phyloP scores from a whole-genome alignment of 148 eudicot genomes.

The Cornus controversa region DNA sequence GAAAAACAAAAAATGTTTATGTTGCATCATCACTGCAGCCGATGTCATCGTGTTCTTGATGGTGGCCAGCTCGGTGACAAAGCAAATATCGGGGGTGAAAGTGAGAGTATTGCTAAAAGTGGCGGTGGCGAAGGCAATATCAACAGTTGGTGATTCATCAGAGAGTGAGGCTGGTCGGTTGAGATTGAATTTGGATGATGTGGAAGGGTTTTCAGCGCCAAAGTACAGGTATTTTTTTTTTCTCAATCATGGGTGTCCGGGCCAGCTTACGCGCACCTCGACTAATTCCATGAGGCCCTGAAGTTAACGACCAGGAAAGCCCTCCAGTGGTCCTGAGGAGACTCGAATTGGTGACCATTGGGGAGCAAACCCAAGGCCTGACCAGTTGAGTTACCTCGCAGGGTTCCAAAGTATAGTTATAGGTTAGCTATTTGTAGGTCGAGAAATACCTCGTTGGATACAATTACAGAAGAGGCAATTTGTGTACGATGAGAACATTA shows the following conservation, averaged over 20 bases:
- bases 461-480: constrained; percentile 38
- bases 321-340: no score
- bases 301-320: no score
- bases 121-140: not conserved
- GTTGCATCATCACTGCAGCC: constrained; percentile 29
- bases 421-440: constrained; percentile 35
- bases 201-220: constrained; percentile 12
- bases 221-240: no score
- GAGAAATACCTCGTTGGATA: constrained; percentile 36
- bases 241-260: no score
- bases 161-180: not conserved
- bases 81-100: constrained; percentile 20
- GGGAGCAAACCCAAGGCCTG: no score
- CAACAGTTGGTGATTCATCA: not conserved
- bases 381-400: no score
- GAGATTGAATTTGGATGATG: constrained; percentile 12
- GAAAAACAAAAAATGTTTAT: no score
- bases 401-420: no score
- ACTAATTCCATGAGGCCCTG: no score
- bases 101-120: constrained; percentile 10
- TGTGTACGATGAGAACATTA: constrained; percentile 17
- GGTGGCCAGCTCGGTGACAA: constrained; percentile 20
- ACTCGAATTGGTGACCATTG: no score
- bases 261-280: no score
- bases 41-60: constrained; percentile 29